phyloP scores from a whole-genome alignment of 1,284 basidiomycete genomes.

The Puccinia hordei region DNA sequence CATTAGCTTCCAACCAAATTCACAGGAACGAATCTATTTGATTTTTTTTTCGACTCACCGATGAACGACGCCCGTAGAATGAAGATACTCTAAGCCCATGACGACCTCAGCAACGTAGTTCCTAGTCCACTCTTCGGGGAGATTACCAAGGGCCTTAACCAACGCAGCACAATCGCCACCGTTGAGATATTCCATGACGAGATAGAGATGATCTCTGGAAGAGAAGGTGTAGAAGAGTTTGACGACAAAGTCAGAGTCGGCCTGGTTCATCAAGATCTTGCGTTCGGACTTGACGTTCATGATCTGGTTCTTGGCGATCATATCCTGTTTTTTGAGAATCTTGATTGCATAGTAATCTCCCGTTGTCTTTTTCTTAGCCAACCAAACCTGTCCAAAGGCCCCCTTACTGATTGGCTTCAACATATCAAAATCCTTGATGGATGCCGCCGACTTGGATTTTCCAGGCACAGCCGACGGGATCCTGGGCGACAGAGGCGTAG shows the following conservation, averaged over 20 bases:
- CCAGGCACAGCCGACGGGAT: constrained; percentile 75
- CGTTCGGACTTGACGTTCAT: constrained; percentile 99
- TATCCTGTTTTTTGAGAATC: constrained; percentile 97
- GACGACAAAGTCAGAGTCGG: constrained; percentile 86
- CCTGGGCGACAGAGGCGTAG: constrained; percentile 76
- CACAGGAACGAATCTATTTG: background rate
- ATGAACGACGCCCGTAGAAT: constrained; percentile 91
- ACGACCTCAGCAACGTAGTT: constrained; percentile 96
- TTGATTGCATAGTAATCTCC: constrained; percentile 99
- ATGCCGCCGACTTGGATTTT: constrained; percentile 78
- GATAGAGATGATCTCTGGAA: constrained; percentile 61
- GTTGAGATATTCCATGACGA: constrained; percentile 66
- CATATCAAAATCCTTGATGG: constrained; percentile 98
- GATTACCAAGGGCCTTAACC: constrained; percentile 87
- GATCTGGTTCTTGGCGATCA: constrained; percentile 99
- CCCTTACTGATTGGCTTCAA: constrained; percentile 99
- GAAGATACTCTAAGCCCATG: constrained; percentile 90
- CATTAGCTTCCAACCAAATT: too few relatives aligned
- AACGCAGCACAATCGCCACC: constrained; percentile 96
- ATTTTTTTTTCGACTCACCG: constrained; percentile 68
- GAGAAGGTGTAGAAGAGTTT: constrained; percentile 63
- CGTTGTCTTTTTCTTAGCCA: constrained; percentile 95
- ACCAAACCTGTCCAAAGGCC: constrained; percentile 95
- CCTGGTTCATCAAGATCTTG: constrained; percentile 99
- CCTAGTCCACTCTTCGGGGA: constrained; percentile 95